A percentile compares a stretch with the other conserved stretches of the same genome.
These are phyloP conservation scores for Pestalotiopsis sp. DNA, from an alignment of 2,329 filamentous ascomycete species.

Conservation along the genomic window DNA sequence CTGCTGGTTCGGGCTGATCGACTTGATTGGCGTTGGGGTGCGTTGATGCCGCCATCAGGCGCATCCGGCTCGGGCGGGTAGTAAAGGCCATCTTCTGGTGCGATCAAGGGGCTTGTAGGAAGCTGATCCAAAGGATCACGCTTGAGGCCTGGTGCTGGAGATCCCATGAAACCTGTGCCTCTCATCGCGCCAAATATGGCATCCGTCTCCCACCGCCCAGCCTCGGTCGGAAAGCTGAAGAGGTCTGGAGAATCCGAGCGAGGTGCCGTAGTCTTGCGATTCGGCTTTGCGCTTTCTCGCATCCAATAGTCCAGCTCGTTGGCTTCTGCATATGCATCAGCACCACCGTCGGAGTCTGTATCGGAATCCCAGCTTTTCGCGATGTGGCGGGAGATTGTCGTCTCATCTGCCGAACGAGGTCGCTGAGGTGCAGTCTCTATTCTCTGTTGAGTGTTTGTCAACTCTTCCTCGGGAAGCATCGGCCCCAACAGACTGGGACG, in stretches of 20 bases:
- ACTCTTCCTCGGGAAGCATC: slow-evolving; percentile 30
- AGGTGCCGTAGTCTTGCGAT: slow-evolving; percentile 24
- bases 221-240: slow-evolving; percentile 52
- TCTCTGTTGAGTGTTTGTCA: slow-evolving; percentile 26
- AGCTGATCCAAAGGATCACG: slow-evolving; percentile 50
- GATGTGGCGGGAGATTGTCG: slow-evolving; percentile 42
- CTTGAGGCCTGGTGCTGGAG: slow-evolving; percentile 33
- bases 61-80: slow-evolving; percentile 29
- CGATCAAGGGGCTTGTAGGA: slow-evolving; percentile 41
- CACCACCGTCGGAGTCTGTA: slow-evolving; percentile 49
- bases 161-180: slow-evolving; percentile 36
- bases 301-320: slow-evolving; percentile 62
- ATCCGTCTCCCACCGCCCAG: slow-evolving; percentile 49
- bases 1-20: slow-evolving; percentile 49
- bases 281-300: slow-evolving; percentile 52
- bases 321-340: slow-evolving; percentile 41
- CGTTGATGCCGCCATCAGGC: slow-evolving; percentile 42
- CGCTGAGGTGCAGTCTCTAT: slow-evolving; percentile 36
- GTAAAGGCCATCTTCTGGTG: slow-evolving; percentile 39
- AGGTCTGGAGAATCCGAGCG: slow-evolving; percentile 51
- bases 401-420: slow-evolving; percentile 51
- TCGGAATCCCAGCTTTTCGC: slow-evolving; percentile 48
- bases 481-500: slow-evolving; percentile 26
- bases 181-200: slow-evolving; percentile 47
- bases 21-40: slow-evolving; percentile 57